These are phyloP conservation scores for Hippophae rhamnoides DNA, from an alignment of 306 rosid genomes.

Conservation along the genomic window DNA sequence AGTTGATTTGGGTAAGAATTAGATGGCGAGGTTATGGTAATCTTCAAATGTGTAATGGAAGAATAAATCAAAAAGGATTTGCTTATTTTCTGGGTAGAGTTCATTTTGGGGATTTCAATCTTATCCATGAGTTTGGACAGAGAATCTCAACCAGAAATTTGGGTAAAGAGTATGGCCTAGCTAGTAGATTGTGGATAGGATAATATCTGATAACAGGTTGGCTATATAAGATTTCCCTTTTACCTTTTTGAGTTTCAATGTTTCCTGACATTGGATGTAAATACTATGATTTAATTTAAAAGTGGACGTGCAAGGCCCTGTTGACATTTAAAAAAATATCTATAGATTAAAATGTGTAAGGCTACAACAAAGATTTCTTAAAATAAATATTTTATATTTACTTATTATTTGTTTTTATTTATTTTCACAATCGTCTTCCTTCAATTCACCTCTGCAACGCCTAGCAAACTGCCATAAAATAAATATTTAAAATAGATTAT, in stretches of 20 bases:
- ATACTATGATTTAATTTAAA: too few species aligned
- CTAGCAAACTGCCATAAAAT: too few species aligned
- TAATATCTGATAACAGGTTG: conserved; percentile 30
- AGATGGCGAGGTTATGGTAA: conserved; percentile 4
- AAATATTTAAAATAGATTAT: too few species aligned
- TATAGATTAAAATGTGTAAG: too few species aligned
- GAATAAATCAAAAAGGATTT: conserved; percentile 10
- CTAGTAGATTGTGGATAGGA: conserved; percentile 67
- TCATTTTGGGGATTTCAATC: conserved; percentile 28
- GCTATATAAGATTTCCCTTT: conserved; percentile 23
- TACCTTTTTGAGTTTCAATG: not conserved
- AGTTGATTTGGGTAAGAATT: not conserved
- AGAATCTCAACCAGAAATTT: conserved; percentile 28
- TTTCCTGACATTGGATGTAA: too few species aligned
- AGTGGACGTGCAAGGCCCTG: too few species aligned
- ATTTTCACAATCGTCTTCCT: too few species aligned
- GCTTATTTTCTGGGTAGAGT: not conserved
- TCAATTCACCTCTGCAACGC: too few species aligned
- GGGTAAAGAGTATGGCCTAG: conserved; percentile 23
- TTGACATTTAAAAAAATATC: too few species aligned
- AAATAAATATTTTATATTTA: too few species aligned
- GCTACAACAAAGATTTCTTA: too few species aligned
- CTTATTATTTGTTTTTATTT: too few species aligned
- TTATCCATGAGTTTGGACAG: conserved; percentile 44
- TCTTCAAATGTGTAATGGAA: not conserved